Conservation (phyloP, 179 eudicot species). For the Gypsophila paniculata region DNA sequence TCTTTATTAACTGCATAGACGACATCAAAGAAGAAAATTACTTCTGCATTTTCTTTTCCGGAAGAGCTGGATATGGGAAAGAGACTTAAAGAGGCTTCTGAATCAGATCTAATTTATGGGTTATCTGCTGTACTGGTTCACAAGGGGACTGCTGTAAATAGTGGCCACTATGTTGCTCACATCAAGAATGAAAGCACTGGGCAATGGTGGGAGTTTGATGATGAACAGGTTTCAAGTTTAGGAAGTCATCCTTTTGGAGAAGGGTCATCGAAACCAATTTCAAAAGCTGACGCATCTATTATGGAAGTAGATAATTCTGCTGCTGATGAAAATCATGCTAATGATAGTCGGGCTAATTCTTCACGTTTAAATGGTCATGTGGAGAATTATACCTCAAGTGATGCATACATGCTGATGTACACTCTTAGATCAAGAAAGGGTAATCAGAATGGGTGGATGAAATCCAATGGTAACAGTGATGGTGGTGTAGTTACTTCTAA, state of each 20-base stretch:
- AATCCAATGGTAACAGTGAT: slow-evolving; percentile 25
- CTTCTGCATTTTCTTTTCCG: slow-evolving; percentile 80
- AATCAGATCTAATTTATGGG: slow-evolving; percentile 58
- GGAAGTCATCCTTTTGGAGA: slow-evolving; percentile 88
- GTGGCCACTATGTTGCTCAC: slow-evolving; percentile 95
- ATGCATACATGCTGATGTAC: slow-evolving; percentile 99
- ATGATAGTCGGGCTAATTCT: slow-evolving; percentile 29
- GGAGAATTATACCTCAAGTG: slow-evolving; percentile 70
- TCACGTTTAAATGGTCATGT: slow-evolving; percentile 31
- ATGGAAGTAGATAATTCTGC: slow-evolving; percentile 30
- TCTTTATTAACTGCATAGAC: slow-evolving; percentile 47
- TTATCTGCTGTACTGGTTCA: slow-evolving; percentile 88
- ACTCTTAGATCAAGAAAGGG: slow-evolving; percentile 45
- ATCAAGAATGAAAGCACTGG: slow-evolving; percentile 76
- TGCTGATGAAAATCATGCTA: slow-evolving; percentile 33
- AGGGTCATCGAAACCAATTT: slow-evolving; percentile 43
- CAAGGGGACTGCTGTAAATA: slow-evolving; percentile 95
- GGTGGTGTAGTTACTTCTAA: slow-evolving; percentile 26
- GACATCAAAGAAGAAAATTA: slow-evolving; percentile 90
- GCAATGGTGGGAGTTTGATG: slow-evolving; percentile 99
- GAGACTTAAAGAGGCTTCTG: slow-evolving; percentile 56
- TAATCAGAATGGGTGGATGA: slow-evolving; percentile 30
- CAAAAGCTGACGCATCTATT: slow-evolving; percentile 45
- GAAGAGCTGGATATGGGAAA: slow-evolving; percentile 71
- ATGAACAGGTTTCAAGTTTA: slow-evolving; percentile 78